Conservation (phyloP, 176 grass and related monocot species). For the Leersia perrieri region DNA sequence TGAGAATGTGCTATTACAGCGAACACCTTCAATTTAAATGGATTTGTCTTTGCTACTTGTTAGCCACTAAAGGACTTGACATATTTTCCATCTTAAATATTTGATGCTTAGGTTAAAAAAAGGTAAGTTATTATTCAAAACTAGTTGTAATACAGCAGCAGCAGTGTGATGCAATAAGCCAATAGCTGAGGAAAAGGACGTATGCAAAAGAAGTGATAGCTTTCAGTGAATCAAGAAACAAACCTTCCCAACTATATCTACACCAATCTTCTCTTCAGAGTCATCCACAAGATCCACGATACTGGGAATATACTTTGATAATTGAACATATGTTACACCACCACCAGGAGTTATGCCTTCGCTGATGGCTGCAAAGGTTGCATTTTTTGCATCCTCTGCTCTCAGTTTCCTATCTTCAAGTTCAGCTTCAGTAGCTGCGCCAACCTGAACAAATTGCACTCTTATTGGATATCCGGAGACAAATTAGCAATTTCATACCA, state of each 20-base stretch:
- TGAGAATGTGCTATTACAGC: neutral
- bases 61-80: neutral
- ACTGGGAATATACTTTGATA: slow-evolving; percentile 71
- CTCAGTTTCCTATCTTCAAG: slow-evolving; percentile 94
- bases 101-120: neutral
- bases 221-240: neutral
- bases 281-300: slow-evolving; percentile 68
- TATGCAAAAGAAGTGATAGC: neutral
- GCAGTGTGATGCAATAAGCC: neutral
- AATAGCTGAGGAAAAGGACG: neutral
- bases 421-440: slow-evolving; percentile 83
- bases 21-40: neutral
- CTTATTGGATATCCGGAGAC: slow-evolving; percentile 21
- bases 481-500: slow-evolving; percentile 7
- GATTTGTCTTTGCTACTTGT: neutral
- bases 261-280: slow-evolving; percentile 86
- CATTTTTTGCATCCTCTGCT: slow-evolving; percentile 95
- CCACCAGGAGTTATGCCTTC: slow-evolving; percentile 94
- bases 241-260: slow-evolving; percentile 88
- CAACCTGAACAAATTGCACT: slow-evolving; percentile 65
- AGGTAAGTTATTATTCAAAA: neutral
- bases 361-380: slow-evolving; percentile 85
- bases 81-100: neutral
- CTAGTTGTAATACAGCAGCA: neutral
- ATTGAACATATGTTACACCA: slow-evolving; percentile 65